Evolutionary conservation across 768 basidiomycete species (phyloP).

Genomic region (Zangia roseola): DNA sequence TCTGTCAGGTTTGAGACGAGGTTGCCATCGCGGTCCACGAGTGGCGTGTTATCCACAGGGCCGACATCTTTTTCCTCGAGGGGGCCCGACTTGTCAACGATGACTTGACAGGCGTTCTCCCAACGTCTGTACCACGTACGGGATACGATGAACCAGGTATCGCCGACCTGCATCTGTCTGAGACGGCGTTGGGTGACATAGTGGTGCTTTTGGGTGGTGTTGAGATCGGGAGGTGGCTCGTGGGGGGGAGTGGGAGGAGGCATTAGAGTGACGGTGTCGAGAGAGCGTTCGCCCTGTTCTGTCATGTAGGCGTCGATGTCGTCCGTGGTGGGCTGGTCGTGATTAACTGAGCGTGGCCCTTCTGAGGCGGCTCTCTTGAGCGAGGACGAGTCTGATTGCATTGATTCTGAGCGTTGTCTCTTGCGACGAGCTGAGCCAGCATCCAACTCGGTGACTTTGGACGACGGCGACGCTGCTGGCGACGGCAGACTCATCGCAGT

Average conservation of each 20-base stretch:
- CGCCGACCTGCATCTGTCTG: slow-evolving; percentile 55
- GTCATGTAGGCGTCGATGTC: slow-evolving; percentile 74
- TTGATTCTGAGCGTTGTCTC: slow-evolving; percentile 72
- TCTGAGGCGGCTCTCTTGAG: slow-evolving; percentile 80
- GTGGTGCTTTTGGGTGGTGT: slow-evolving; percentile 47
- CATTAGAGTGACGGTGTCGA: slow-evolving; percentile 17
- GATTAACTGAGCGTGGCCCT: slow-evolving; percentile 37
- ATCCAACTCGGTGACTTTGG: slow-evolving; percentile 38
- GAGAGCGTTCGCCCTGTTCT: slow-evolving; percentile 46
- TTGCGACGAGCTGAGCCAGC: slow-evolving; percentile 45
- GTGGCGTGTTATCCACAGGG: slow-evolving; percentile 69
- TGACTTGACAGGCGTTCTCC: slow-evolving; percentile 68
- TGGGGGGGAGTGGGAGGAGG: slow-evolving; percentile 28
- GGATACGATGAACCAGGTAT: slow-evolving; percentile 79
- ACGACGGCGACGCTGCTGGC: slow-evolving; percentile 42
- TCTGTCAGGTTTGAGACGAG: slow-evolving; percentile 50
- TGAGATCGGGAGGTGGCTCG: slow-evolving; percentile 25
- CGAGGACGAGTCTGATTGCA: slow-evolving; percentile 74
- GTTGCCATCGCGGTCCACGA: slow-evolving; percentile 55
- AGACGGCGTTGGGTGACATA: slow-evolving; percentile 48
- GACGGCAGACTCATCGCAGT: slow-evolving; percentile 45
- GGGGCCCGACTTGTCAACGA: slow-evolving; percentile 64
- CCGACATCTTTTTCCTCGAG: slow-evolving; percentile 64
- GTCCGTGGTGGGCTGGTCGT: slow-evolving; percentile 33
- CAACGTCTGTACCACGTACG: slow-evolving; percentile 74